Conservation (phyloP, 345 rosid genomes). For the Arabis alpina region DNA sequence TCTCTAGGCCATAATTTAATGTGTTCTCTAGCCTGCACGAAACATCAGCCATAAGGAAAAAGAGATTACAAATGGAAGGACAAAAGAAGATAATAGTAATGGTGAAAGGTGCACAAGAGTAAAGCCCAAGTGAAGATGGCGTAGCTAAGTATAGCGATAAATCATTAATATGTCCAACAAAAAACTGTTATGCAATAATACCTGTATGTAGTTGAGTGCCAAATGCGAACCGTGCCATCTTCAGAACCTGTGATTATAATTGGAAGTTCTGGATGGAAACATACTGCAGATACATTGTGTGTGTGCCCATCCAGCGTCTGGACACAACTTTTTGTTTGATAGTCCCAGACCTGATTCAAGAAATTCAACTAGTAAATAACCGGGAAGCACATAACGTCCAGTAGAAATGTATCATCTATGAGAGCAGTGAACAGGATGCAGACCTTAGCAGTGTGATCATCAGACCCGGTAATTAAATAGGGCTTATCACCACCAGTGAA, state of each 20-base stretch:
- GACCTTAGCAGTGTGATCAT: constrained; percentile 96
- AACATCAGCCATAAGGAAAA: constrained; percentile 21
- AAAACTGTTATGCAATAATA: constrained; percentile 27
- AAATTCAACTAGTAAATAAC: constrained; percentile 36
- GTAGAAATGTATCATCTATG: constrained; percentile 14
- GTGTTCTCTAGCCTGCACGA: constrained; percentile 69
- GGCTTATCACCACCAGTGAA: constrained; percentile 96
- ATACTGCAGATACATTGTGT: constrained; percentile 82
- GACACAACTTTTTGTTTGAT: constrained; percentile 85
- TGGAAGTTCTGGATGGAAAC: constrained; percentile 85
- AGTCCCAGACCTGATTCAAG: constrained; percentile 74
- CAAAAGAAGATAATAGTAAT: constrained; percentile 11
- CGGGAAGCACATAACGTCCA: constrained; percentile 16
- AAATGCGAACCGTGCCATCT: constrained; percentile 80
- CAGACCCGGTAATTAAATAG: constrained; percentile 88
- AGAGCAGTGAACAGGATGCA: constrained; percentile 24
- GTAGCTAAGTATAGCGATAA: not conserved
- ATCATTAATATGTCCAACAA: not conserved
- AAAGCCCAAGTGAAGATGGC: constrained; percentile 8
- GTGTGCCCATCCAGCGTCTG: constrained; percentile 87
- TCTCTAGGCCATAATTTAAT: constrained; percentile 89
- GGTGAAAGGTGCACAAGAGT: constrained; percentile 4
- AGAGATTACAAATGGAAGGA: constrained; percentile 18
- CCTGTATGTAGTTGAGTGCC: constrained; percentile 87
- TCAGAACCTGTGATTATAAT: constrained; percentile 85